These are phyloP conservation scores for Crithidia thermophila DNA, from an alignment of 208 protist genomes.

Conservation along the genomic window DNA sequence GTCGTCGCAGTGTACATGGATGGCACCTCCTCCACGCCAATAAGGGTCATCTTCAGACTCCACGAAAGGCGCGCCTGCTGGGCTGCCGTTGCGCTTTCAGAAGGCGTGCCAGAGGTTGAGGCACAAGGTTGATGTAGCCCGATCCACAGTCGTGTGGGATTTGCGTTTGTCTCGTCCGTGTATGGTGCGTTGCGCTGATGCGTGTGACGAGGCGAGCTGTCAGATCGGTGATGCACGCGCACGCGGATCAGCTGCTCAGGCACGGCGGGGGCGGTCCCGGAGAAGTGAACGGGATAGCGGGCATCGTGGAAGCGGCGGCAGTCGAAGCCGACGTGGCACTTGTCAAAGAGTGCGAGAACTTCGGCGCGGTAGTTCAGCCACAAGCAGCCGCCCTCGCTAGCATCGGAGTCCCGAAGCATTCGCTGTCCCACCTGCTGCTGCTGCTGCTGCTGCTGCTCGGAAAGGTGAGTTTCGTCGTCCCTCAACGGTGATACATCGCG, in stretches of 20 bases:
- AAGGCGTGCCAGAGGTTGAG: not conserved
- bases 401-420: too few species aligned
- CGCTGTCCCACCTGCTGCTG: not conserved
- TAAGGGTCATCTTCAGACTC: slow-evolving; percentile 49
- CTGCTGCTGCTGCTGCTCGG: slow-evolving; percentile 1
- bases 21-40: slow-evolving; percentile 34
- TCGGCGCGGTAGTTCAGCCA: slow-evolving; percentile 47
- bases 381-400: slow-evolving; percentile 33
- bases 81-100: not conserved
- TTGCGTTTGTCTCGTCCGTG: too few species aligned
- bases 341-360: slow-evolving; percentile 41
- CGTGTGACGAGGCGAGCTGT: not conserved
- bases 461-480: too few species aligned
- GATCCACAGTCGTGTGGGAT: slow-evolving; percentile 63
- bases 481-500: slow-evolving; percentile 3
- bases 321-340: slow-evolving; percentile 68
- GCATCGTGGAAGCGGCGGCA: slow-evolving; percentile 66
- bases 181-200: too few species aligned
- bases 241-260: slow-evolving; percentile 46
- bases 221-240: slow-evolving; percentile 16
- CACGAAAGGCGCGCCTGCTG: slow-evolving; percentile 1
- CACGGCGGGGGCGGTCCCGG: slow-evolving; percentile 23
- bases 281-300: slow-evolving; percentile 44
- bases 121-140: slow-evolving; percentile 56
- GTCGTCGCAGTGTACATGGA: not conserved